Conservation (phyloP, 805 yeast species). For the Sugiyamaella marilandica region DNA sequence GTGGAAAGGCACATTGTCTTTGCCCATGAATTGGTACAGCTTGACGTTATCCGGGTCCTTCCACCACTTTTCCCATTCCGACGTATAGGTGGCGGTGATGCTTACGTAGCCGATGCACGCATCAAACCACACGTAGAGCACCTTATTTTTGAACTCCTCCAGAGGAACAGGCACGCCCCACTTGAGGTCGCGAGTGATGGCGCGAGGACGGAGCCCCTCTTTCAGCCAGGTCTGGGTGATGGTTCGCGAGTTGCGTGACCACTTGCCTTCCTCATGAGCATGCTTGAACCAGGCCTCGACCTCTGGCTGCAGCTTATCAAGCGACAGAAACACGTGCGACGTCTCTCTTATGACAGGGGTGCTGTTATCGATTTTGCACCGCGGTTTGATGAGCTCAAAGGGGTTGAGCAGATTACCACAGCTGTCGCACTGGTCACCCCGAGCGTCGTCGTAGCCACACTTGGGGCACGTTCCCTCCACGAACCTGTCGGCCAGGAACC, state of each 20-base stretch:
- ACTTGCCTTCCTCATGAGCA: slow-evolving; percentile 65
- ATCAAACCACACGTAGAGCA: slow-evolving; percentile 97
- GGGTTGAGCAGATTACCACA: slow-evolving; percentile 91
- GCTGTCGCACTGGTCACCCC: slow-evolving; percentile 99
- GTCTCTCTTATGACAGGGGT: slow-evolving; percentile 78
- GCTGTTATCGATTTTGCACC: slow-evolving; percentile 86
- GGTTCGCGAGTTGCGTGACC: slow-evolving; percentile 89
- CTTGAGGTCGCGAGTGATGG: slow-evolving; percentile 92
- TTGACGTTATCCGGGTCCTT: slow-evolving; percentile 81
- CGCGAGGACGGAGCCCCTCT: slow-evolving; percentile 88
- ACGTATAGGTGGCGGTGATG: slow-evolving; percentile 87
- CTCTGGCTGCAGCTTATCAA: slow-evolving; percentile 78
- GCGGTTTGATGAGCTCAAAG: slow-evolving; percentile 87
- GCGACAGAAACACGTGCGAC: slow-evolving; percentile 75
- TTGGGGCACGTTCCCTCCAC: slow-evolving; percentile 98
- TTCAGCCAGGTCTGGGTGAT: slow-evolving; percentile 92
- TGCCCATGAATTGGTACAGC: slow-evolving; percentile 97
- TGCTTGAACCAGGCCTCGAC: slow-evolving; percentile 67
- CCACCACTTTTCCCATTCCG: slow-evolving; percentile 92
- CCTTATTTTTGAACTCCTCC: slow-evolving; percentile 80
- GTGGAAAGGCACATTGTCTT: slow-evolving; percentile 98
- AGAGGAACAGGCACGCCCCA: slow-evolving; percentile 99
- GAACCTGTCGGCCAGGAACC: slow-evolving; percentile 91
- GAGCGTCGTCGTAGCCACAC: slow-evolving; percentile 92
- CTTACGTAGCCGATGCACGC: slow-evolving; percentile 96